Percentiles rank a stretch among this genome's conserved stretches.
These are phyloP conservation scores for Postia placenta DNA, from an alignment of 768 basidiomycete species.

Conservation along the genomic window DNA sequence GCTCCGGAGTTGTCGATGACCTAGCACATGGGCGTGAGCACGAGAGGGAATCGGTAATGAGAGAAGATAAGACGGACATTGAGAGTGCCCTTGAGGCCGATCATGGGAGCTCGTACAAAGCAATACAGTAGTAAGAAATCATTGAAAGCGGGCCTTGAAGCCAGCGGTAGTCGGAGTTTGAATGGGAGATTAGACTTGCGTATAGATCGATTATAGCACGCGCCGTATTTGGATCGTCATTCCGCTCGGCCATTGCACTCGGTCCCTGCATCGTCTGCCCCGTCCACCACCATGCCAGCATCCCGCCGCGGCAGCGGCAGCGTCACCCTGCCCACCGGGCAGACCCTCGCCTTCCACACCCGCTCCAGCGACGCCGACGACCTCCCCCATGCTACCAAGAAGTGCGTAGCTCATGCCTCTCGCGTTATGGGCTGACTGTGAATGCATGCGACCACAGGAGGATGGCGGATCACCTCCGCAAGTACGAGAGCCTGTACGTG, in stretches of 20 bases:
- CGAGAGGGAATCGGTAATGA: neutral
- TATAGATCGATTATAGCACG: slow-evolving; percentile 5
- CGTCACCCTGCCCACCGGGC: slow-evolving; percentile 64
- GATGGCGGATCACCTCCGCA: slow-evolving; percentile 90
- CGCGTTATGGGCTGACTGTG: neutral
- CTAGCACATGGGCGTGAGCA: slow-evolving; percentile 31
- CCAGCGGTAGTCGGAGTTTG: neutral
- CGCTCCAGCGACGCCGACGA: slow-evolving; percentile 77
- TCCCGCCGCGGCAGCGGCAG: slow-evolving; percentile 79
- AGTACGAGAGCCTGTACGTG: slow-evolving; percentile 81
- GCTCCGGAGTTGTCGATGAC: slow-evolving; percentile 98
- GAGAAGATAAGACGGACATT: slow-evolving; percentile 46
- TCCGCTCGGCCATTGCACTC: neutral
- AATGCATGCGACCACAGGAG: slow-evolving; percentile 63
- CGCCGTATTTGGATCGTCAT: slow-evolving; percentile 5
- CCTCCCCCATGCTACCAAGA: slow-evolving; percentile 92
- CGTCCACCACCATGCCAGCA: slow-evolving; percentile 41
- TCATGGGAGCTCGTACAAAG: slow-evolving; percentile 46
- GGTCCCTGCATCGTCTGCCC: neutral
- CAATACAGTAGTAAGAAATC: neutral
- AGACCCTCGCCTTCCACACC: slow-evolving; percentile 81
- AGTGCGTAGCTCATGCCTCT: slow-evolving; percentile 38
- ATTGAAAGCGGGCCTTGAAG: neutral
- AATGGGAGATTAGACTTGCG: neutral
- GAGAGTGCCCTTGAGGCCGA: slow-evolving; percentile 89